These are phyloP conservation scores for Urostyla sp. DNA, from an alignment of 73 alveolate genomes.

Conservation along the genomic window DNA sequence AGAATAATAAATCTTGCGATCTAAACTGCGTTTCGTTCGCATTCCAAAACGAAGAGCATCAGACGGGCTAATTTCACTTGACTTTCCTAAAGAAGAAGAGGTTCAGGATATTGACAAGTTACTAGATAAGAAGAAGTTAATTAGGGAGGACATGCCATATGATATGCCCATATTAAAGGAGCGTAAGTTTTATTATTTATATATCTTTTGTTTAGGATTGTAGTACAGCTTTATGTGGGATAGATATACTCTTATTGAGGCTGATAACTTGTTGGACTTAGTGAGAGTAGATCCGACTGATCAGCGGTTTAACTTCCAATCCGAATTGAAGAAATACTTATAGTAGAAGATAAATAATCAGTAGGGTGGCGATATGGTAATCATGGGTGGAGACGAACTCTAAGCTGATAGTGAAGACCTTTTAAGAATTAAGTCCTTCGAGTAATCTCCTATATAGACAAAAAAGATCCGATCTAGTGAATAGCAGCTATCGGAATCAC, in stretches of 20 bases:
- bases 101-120: conserved; percentile 40
- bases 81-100: not conserved
- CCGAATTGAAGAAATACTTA: conserved; percentile 57
- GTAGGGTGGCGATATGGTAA: conserved; percentile 5
- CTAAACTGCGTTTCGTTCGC: conserved; percentile 23
- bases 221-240: conserved; percentile 62
- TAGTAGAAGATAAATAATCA: not conserved
- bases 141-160: conserved; percentile 36
- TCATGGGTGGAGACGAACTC: too few species aligned
- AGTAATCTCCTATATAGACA: not conserved
- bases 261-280: conserved; percentile 28
- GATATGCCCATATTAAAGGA: conserved; percentile 53
- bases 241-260: conserved; percentile 26
- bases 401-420: conserved; percentile 18
- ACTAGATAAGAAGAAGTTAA: conserved; percentile 9
- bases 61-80: conserved; percentile 54
- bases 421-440: not conserved
- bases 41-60: conserved; percentile 37
- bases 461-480: not conserved
- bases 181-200: too few species aligned
- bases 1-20: not conserved
- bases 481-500: not conserved
- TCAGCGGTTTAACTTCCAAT: conserved; percentile 40
- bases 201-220: too few species aligned
- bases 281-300: conserved; percentile 70